These are phyloP conservation scores for Solidago caesia DNA, from an alignment of 129 eudicot species.

Conservation along the genomic window DNA sequence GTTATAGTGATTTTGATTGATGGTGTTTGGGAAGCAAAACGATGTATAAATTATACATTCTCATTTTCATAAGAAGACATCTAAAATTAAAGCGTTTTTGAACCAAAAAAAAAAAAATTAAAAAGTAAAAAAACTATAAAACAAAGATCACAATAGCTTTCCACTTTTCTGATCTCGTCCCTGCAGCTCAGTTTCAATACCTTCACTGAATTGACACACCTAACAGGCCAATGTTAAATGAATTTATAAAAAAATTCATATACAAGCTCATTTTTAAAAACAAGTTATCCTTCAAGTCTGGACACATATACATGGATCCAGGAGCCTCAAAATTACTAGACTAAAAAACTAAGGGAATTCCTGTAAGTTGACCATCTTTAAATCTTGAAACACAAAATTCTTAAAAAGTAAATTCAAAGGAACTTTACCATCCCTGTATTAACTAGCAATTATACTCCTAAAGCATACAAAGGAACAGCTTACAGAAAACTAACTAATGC, in stretches of 20 bases:
- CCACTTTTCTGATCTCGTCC: slow-evolving; percentile 10
- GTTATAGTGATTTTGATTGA: too few relatives aligned
- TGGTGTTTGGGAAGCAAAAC: too few relatives aligned
- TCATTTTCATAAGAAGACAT: too few relatives aligned
- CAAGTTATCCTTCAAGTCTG: not conserved
- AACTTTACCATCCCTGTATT: not conserved
- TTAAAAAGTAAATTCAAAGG: too few relatives aligned
- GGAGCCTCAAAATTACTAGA: too few relatives aligned
- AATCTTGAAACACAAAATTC: too few relatives aligned
- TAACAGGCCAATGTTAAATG: slow-evolving; percentile 5
- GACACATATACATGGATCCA: too few relatives aligned
- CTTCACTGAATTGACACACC: slow-evolving; percentile 28
- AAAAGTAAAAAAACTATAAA: too few relatives aligned
- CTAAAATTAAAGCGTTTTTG: too few relatives aligned
- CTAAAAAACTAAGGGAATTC: too few relatives aligned
- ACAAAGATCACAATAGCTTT: slow-evolving; percentile 20
- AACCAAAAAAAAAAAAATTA: too few relatives aligned
- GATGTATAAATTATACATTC: not conserved
- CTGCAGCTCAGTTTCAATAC: slow-evolving; percentile 26
- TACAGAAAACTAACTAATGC: not conserved
- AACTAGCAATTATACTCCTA: not conserved
- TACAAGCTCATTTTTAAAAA: not conserved
- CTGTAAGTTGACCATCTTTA: too few relatives aligned
- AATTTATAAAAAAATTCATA: not conserved
- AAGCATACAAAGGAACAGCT: not conserved